Evolutionary conservation across 179 eudicot genomes (phyloP), one percentile per base, ranked within the genome.

Genomic region (Beta macrorhiza): DNA sequence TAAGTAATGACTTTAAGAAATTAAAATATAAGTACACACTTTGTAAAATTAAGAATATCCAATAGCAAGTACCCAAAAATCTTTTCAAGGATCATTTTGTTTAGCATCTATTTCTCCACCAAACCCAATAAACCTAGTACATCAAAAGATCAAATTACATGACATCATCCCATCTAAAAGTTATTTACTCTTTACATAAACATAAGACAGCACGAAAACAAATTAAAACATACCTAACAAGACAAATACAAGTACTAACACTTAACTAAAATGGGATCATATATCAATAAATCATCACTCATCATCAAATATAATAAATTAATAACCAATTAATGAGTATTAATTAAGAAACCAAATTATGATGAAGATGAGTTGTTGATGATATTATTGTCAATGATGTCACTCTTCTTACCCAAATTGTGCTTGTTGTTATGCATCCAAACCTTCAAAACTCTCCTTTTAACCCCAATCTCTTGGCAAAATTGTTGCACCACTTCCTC

Each of bases 351-450:
- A 44, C 7, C 25, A 45, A 47, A 29, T 37, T 29, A 69, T 19
- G 57, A 71, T 16, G 25, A n/a, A 49, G 25, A 14, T 7, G 22
- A 19, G 19, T 45, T 22, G 75, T 49, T 72, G 59, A 20, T 72
- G 51, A 51, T 52, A 10, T 47, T 45, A 25, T 72, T 51, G 10
- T 72, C 42, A 22, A 20, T 10, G 20, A 22, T 68, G 4, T 68
- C 47, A 22, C 3, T 72, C 59, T 71, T 71, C 74, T 72, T 72
- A 8, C 59, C 75, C 17, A 72, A 20, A 72, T 22, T 72, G 56
- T 78, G 77, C 64, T 74, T 74, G 51, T 74, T 74, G 49, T 74
- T 74, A 57, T 74, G 77, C 64, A 74, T 74, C 77, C 77, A 74
- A 74, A 74, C 77, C 51, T 74, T 74, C 63, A 74, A 74, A 56